Evolutionary conservation across 1,139 yeast species (phyloP).

Genomic region (Suhomyces atakaporum): DNA sequence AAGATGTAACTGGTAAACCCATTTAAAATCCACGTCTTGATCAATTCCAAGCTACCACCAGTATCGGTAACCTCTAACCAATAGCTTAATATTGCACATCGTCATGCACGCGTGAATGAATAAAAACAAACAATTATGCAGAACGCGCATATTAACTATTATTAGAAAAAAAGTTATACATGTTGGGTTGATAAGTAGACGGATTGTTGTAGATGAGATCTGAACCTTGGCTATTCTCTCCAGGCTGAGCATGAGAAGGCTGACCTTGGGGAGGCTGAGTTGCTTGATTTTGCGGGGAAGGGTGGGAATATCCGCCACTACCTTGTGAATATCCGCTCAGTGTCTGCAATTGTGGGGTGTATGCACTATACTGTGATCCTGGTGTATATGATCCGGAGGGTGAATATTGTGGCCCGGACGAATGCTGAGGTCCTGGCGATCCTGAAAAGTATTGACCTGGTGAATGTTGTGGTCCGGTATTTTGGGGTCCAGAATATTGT

Average conservation of each 20-base stretch:
- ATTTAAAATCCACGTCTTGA: no score
- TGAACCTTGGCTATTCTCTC: slow-evolving; percentile 2
- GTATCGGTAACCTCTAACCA: no score
- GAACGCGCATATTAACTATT: slow-evolving; percentile 1
- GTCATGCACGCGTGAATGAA: background rate
- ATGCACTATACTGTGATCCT: background rate
- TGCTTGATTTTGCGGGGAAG: background rate
- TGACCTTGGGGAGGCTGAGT: background rate
- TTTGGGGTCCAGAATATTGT: no score
- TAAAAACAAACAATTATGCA: background rate
- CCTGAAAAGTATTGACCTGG: no score
- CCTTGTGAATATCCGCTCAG: no score
- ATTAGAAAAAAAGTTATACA: slow-evolving; percentile 44
- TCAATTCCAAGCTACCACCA: no score
- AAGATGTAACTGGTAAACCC: no score
- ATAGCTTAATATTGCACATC: no score
- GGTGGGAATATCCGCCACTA: background rate
- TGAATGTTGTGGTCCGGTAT: no score
- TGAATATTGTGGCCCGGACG: no score
- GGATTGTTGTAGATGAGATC: slow-evolving; percentile 49
- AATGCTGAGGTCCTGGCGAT: no score
- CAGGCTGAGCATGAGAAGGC: slow-evolving; percentile 2
- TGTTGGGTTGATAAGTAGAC: slow-evolving; percentile 49
- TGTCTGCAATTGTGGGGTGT: slow-evolving; percentile 5
- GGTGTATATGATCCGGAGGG: no score